Conservation (phyloP, 331 rosid genomes). For the Cydonia oblonga region DNA sequence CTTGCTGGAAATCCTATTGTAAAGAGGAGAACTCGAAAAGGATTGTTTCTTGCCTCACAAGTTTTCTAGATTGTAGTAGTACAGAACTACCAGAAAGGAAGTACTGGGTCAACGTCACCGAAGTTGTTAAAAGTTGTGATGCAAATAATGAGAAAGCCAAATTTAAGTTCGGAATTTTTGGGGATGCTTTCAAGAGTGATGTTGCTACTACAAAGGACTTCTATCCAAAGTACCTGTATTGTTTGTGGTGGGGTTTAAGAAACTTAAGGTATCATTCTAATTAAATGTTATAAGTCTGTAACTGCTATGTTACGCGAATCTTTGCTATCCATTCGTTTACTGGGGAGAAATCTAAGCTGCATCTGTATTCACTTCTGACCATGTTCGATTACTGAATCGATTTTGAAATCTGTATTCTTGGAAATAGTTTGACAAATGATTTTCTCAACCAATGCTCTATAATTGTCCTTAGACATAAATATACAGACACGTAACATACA, state of each 20-base stretch:
- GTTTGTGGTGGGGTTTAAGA: slow-evolving; percentile 80
- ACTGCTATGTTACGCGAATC: not conserved
- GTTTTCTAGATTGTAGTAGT: slow-evolving; percentile 55
- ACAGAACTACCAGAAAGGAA: slow-evolving; percentile 29
- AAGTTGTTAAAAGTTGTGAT: slow-evolving; percentile 33
- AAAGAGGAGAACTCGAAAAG: slow-evolving; percentile 26
- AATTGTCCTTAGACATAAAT: not conserved
- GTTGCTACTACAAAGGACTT: slow-evolving; percentile 46
- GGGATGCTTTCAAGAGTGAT: slow-evolving; percentile 53
- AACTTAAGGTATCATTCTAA: slow-evolving; percentile 50
- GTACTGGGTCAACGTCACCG: slow-evolving; percentile 53
- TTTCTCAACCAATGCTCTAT: not conserved
- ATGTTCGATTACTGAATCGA: not conserved
- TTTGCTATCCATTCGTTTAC: not conserved
- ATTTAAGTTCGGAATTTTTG: slow-evolving; percentile 68
- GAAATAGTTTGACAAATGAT: not conserved
- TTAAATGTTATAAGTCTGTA: not conserved
- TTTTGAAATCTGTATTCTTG: not conserved
- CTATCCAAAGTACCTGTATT: slow-evolving; percentile 54
- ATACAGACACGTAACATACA: not conserved
- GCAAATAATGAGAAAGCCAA: slow-evolving; percentile 17
- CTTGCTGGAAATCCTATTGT: slow-evolving; percentile 50
- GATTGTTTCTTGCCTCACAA: slow-evolving; percentile 34
- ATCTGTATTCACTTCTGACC: not conserved
- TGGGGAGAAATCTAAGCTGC: not conserved